Base-by-base conservation (phyloP, 768 basidiomycete genomes). In the Suillus tomentosus region DNA sequence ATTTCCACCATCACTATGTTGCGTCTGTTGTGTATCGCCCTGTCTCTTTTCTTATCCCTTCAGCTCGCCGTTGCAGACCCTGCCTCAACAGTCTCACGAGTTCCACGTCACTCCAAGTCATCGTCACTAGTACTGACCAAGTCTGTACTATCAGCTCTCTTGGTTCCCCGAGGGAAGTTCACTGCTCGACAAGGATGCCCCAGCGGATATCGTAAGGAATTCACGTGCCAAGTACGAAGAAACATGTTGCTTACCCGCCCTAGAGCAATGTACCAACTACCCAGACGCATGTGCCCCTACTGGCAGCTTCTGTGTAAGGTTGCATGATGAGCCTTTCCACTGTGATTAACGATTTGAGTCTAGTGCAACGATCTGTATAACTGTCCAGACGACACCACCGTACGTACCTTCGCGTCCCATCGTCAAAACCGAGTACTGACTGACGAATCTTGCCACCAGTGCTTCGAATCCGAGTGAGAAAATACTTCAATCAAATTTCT, bases 291-390 rank as follows among this genome's bases (percentile, higher is more conserved):
- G 72, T 34, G 71, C 64, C 19, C 69, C 61, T 1, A 50, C 50
- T 31, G 71, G 71, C n/a, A 63, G 48, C 56, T 68, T 36, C 24
- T 74, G 72, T 31, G 72, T 73, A 69, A 40, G 68, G 48, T 14
- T 24, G 13, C 14, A 14, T 5, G 14, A 31, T 5, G 3, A 36
- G 2, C 13, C n/a, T 24, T 3, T 19, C 17, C 8, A 4, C 10
- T n/a, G 31, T 17, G 8, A 15, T 31, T 22, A 36, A 63, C 24
- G 61, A 42, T 24, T 10, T 22, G 27, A 13, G 24, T 24, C 31
- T n/a, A 74, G 72, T 74, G 72, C 36, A 50, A 34, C 53, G 27
- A 19, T 0, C 0, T 4, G 1, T 19, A 5, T 5, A 65, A 17
- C 47, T 73, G 72, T 57, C 70, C 72, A 0, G 19, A 72, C 27